These are phyloP conservation scores for Trichoderma aggressivum DNA, from an alignment of 2,329 filamentous ascomycete genomes.

Conservation along the genomic window DNA sequence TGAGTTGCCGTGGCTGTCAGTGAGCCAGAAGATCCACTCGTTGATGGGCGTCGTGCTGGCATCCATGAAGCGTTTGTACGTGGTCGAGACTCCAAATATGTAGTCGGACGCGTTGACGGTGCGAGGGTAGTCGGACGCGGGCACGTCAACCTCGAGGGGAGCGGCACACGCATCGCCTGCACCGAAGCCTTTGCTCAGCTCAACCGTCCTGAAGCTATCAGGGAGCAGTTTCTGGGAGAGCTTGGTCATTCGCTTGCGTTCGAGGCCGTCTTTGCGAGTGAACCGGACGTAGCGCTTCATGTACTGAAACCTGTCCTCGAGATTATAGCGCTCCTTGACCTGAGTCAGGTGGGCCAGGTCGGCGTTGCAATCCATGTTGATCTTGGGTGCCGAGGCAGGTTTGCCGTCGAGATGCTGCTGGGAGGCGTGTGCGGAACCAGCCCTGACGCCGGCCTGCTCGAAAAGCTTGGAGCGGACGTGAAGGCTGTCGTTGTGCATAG, in stretches of 20 bases:
- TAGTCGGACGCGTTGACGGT: conserved; percentile 54
- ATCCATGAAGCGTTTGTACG: conserved; percentile 52
- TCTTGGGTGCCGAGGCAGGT: conserved; percentile 20
- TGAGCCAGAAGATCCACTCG: conserved; percentile 60
- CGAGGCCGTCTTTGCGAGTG: conserved; percentile 44
- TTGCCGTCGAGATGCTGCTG: conserved; percentile 31
- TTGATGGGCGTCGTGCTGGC: conserved; percentile 50
- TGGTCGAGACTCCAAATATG: conserved; percentile 59
- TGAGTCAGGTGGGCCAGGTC: conserved; percentile 45
- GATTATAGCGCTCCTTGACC: conserved; percentile 45
- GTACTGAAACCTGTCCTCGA: conserved; percentile 53
- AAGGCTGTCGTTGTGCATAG: conserved; percentile 41
- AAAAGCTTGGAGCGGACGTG: conserved; percentile 42
- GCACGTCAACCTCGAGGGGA: conserved; percentile 50
- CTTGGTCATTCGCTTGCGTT: conserved; percentile 50
- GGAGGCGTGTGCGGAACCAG: conserved; percentile 25
- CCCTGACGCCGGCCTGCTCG: conserved; percentile 31
- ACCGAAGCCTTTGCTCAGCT: conserved; percentile 42
- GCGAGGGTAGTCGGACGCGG: conserved; percentile 48
- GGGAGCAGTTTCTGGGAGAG: conserved; percentile 47
- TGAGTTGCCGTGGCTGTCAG: conserved; percentile 51
- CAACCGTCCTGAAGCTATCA: conserved; percentile 46
- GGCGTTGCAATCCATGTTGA: conserved; percentile 48
- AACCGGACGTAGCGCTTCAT: conserved; percentile 54
- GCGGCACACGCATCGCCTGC: conserved; percentile 43